These are phyloP conservation scores for Mycothermus thermophilus DNA, from an alignment of 495 filamentous ascomycete species.

Conservation along the genomic window DNA sequence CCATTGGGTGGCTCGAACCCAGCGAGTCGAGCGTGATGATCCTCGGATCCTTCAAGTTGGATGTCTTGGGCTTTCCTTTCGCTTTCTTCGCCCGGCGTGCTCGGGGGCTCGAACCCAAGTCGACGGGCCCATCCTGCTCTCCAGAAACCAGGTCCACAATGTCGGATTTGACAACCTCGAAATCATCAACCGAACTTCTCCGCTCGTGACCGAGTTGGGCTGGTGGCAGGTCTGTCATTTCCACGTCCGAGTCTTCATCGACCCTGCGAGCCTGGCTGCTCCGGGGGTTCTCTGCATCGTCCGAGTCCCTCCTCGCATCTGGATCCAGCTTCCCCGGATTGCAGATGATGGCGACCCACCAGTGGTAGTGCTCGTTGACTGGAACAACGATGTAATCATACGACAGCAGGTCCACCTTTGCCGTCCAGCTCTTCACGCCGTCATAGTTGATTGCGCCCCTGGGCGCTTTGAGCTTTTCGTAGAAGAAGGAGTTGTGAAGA, in stretches of 20 bases:
- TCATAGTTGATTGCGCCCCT: constrained; percentile 59
- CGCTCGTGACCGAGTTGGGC: neutral
- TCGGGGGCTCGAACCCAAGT: neutral
- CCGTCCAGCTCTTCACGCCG: constrained; percentile 78
- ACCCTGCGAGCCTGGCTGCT: neutral
- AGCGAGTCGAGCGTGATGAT: constrained; percentile 90
- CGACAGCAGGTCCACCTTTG: constrained; percentile 68
- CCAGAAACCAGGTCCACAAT: constrained; percentile 8
- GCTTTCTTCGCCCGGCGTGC: constrained; percentile 14
- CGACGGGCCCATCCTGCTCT: constrained; percentile 1
- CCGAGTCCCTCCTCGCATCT: neutral
- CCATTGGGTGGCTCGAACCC: constrained; percentile 41
- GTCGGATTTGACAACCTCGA: constrained; percentile 9
- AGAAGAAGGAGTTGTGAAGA: constrained; percentile 90
- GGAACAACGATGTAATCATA: constrained; percentile 87
- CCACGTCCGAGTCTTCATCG: constrained; percentile 4
- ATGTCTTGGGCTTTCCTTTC: constrained; percentile 19
- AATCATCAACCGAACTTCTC: constrained; percentile 7
- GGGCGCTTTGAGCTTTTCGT: constrained; percentile 47
- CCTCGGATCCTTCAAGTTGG: constrained; percentile 34
- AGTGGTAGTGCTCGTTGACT: constrained; percentile 75
- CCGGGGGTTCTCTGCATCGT: neutral
- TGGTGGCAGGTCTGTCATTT: constrained; percentile 7
- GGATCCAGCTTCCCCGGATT: constrained; percentile 51
- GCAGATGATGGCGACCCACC: constrained; percentile 95